Evolutionary conservation across 805 yeast species (phyloP).

Genomic region (Clavispora fructus): DNA sequence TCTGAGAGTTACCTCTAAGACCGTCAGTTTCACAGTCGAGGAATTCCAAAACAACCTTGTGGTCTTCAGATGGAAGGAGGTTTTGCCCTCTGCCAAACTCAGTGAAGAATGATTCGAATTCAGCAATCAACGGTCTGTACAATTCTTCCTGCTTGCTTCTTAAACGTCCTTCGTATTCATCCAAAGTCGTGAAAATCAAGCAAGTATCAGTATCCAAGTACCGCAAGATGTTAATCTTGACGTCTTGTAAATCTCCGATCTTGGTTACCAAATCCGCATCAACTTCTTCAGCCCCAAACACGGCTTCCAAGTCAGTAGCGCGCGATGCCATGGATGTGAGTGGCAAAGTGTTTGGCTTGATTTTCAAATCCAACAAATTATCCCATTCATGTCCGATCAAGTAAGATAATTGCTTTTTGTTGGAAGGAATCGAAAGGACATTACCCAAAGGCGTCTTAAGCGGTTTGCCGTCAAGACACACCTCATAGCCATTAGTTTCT

Average conservation of each 20-base stretch:
- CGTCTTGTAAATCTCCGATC: slow-evolving; percentile 55
- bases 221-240: slow-evolving; percentile 59
- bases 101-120: slow-evolving; percentile 58
- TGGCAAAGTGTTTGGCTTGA: slow-evolving; percentile 78
- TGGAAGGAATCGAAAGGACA: slow-evolving; percentile 56
- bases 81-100: slow-evolving; percentile 26
- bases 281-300: slow-evolving; percentile 29
- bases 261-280: slow-evolving; percentile 48
- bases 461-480: slow-evolving; percentile 70
- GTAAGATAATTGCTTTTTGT: slow-evolving; percentile 60
- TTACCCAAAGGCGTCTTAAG: slow-evolving; percentile 82
- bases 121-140: slow-evolving; percentile 68
- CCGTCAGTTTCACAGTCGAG: slow-evolving; percentile 83
- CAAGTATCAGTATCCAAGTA: slow-evolving; percentile 94
- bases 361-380: slow-evolving; percentile 53
- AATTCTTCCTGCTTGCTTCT: slow-evolving; percentile 73
- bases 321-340: slow-evolving; percentile 83
- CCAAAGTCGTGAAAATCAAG: slow-evolving; percentile 72
- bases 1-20: slow-evolving; percentile 73
- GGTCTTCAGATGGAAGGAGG: slow-evolving; percentile 17
- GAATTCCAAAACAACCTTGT: slow-evolving; percentile 40
- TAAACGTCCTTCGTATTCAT: slow-evolving; percentile 78
- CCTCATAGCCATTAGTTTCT: slow-evolving; percentile 33
- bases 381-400: slow-evolving; percentile 87
- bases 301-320: slow-evolving; percentile 63